These are phyloP conservation scores for Hippophae rhamnoides DNA, from an alignment of 306 rosid species.

Conservation along the genomic window DNA sequence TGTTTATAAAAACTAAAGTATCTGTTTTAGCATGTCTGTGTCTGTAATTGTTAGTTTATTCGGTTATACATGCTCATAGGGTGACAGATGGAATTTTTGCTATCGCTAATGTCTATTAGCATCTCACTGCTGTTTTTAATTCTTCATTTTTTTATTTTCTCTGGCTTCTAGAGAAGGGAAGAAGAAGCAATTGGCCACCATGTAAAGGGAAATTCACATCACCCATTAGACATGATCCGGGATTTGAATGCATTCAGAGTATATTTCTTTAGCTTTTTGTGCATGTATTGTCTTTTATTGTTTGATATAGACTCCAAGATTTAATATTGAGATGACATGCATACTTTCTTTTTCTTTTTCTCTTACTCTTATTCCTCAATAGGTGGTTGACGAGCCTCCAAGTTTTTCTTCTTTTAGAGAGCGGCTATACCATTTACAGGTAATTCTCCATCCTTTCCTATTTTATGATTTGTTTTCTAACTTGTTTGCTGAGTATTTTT, in stretches of 20 bases:
- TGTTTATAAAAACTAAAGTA: not conserved
- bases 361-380: slow-evolving; percentile 11
- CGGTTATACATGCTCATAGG: too few species aligned
- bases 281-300: not conserved
- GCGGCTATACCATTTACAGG: slow-evolving; percentile 85
- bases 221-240: slow-evolving; percentile 52
- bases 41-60: too few species aligned
- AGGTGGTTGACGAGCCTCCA: slow-evolving; percentile 55
- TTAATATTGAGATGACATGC: slow-evolving; percentile 1
- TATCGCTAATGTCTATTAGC: not conserved
- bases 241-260: slow-evolving; percentile 60
- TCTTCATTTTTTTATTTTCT: slow-evolving; percentile 19
- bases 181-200: slow-evolving; percentile 64
- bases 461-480: slow-evolving; percentile 21
- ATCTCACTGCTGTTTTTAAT: not conserved
- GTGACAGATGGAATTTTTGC: not conserved
- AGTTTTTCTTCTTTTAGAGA: slow-evolving; percentile 87
- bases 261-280: slow-evolving; percentile 22
- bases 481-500: slow-evolving; percentile 19
- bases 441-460: slow-evolving; percentile 22
- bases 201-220: slow-evolving; percentile 70
- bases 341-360: slow-evolving; percentile 7
- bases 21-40: not conserved
- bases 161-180: slow-evolving; percentile 48
- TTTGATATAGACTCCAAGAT: not conserved